Evolutionary conservation across 2,329 filamentous ascomycete genomes (phyloP).

Genomic region (Penicillium occitanis): DNA sequence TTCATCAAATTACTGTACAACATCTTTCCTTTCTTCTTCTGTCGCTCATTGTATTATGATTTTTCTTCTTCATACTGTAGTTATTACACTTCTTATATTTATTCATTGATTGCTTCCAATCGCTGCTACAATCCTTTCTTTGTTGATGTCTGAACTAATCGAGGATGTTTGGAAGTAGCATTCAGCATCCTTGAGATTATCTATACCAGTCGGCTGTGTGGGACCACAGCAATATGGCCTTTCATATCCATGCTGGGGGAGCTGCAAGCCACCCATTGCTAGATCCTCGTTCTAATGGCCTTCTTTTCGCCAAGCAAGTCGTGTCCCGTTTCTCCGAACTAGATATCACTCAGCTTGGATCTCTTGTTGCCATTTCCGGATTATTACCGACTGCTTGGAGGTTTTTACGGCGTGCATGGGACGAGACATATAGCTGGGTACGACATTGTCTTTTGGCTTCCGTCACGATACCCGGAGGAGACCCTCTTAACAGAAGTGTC

Average conservation of each 20-base stretch:
- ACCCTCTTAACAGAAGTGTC: constrained; percentile 18
- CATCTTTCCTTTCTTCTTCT: not conserved
- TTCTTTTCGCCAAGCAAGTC: constrained; percentile 8
- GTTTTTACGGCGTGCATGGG: constrained; percentile 7
- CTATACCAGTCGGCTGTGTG: not conserved
- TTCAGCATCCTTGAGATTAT: not conserved
- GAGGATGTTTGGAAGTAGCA: not conserved
- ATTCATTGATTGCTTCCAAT: not conserved
- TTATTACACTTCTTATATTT: not conserved
- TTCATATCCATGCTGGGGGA: constrained; percentile 17
- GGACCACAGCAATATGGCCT: constrained; percentile 7
- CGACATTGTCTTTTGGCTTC: constrained; percentile 18
- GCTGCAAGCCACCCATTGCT: constrained; percentile 14
- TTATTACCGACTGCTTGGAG: constrained; percentile 15
- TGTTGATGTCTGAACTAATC: not conserved
- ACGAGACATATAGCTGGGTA: constrained; percentile 14
- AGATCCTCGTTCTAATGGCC: constrained; percentile 10
- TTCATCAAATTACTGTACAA: not conserved
- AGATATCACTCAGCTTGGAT: constrained; percentile 19
- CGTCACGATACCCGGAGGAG: constrained; percentile 19
- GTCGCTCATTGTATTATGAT: constrained; percentile 13
- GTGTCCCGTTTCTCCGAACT: constrained; percentile 8
- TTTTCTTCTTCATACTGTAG: not conserved
- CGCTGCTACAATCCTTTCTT: not conserved
- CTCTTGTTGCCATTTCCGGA: constrained; percentile 19